Evolutionary conservation across 225 moss, liverwort and hornwort genomes (phyloP).

Genomic region (Ulota crispa): DNA sequence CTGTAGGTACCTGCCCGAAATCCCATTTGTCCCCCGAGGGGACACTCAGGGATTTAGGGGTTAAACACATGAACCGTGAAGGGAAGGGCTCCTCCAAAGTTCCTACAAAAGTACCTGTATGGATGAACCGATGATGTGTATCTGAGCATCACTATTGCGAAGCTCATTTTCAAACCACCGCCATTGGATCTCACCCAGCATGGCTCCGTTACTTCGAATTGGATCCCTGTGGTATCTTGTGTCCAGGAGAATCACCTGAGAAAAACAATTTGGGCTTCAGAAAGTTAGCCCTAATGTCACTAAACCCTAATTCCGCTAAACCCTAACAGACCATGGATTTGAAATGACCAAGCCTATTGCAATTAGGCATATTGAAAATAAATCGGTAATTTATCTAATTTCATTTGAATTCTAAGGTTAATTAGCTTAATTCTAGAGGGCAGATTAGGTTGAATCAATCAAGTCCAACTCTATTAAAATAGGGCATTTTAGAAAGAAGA

Average conservation of each 20-base stretch:
- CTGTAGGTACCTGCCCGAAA: too few relatives aligned
- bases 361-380: too few relatives aligned
- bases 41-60: too few relatives aligned
- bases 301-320: background rate
- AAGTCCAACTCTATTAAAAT: too few relatives aligned
- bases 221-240: conserved; percentile 96
- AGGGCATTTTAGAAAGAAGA: too few relatives aligned
- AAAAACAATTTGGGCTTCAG: conserved; percentile 49
- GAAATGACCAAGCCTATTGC: background rate
- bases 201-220: conserved; percentile 68
- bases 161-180: conserved; percentile 84
- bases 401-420: too few relatives aligned
- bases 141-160: conserved; percentile 69
- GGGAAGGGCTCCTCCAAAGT: too few relatives aligned
- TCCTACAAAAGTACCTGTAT: conserved; percentile 64
- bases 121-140: conserved; percentile 86
- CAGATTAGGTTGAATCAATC: too few relatives aligned
- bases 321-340: background rate
- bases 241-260: conserved; percentile 97
- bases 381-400: too few relatives aligned
- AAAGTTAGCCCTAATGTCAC: conserved; percentile 24
- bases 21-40: too few relatives aligned
- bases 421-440: too few relatives aligned
- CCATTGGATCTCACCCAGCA: conserved; percentile 91
- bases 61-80: conserved; percentile 2